Evolutionary conservation across 345 rosid genomes (phyloP).

Genomic region (Viola odorata): DNA sequence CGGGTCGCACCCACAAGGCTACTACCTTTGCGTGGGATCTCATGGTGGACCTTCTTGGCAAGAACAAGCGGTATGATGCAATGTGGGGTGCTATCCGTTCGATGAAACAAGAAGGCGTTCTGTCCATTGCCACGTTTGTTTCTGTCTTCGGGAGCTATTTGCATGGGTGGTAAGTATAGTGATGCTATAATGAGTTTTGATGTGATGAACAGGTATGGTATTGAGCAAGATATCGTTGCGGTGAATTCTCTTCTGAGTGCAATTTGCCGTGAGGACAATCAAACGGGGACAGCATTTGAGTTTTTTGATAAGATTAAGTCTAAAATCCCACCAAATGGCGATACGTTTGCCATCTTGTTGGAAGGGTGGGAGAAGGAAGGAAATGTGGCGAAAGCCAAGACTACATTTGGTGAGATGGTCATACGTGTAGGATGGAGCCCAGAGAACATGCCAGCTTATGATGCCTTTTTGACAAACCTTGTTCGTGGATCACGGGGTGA

Average conservation of each 20-base stretch:
- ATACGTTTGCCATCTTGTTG: constrained; percentile 43
- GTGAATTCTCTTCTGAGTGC: constrained; percentile 50
- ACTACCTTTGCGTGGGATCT: constrained; percentile 41
- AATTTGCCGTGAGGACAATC: constrained; percentile 34
- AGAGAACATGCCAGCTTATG: constrained; percentile 23
- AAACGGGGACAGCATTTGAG: constrained; percentile 32
- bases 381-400: constrained; percentile 39
- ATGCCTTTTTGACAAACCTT: constrained; percentile 36
- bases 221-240: constrained; percentile 38
- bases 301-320: constrained; percentile 33
- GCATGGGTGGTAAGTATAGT: constrained; percentile 24
- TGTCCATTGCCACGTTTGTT: constrained; percentile 28
- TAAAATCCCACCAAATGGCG: constrained; percentile 40
- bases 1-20: constrained; percentile 28
- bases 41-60: constrained; percentile 56
- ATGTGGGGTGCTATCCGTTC: constrained; percentile 61
- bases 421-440: constrained; percentile 37
- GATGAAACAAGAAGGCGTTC: constrained; percentile 36
- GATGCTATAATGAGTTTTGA: constrained; percentile 53
- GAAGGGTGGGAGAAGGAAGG: constrained; percentile 65
- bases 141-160: constrained; percentile 41
- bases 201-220: constrained; percentile 46
- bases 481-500: constrained; percentile 23
- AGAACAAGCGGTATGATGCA: constrained; percentile 38
- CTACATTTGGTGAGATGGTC: constrained; percentile 48